A percentile compares a stretch with the other conserved stretches of the same genome.
These are phyloP conservation scores for Nadsonia fulvescens DNA, from an alignment of 805 yeast species.

Conservation along the genomic window DNA sequence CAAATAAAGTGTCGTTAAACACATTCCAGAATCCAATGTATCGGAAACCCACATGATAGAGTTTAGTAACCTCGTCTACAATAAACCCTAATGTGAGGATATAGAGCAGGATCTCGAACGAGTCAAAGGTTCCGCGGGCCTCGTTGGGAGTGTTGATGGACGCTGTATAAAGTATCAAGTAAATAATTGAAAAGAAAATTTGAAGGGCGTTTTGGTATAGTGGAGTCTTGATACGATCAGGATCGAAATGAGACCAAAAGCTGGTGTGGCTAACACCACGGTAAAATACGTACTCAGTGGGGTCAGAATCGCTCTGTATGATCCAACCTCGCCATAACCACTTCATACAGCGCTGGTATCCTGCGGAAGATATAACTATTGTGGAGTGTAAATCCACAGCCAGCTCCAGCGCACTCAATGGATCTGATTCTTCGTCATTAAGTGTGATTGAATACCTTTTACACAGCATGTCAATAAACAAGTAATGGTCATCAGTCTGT, in stretches of 20 bases:
- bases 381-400: conserved; percentile 78
- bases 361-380: conserved; percentile 57
- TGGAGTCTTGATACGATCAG: conserved; percentile 74
- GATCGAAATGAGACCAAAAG: conserved; percentile 50
- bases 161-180: conserved; percentile 40
- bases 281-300: conserved; percentile 49
- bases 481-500: conserved; percentile 23
- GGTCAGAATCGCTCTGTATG: conserved; percentile 52
- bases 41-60: conserved; percentile 57
- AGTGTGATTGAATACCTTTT: conserved; percentile 53
- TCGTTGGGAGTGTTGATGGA: no score
- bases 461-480: conserved; percentile 61
- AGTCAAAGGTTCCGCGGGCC: conserved; percentile 23
- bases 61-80: conserved; percentile 48
- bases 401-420: conserved; percentile 62
- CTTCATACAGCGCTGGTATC: conserved; percentile 69
- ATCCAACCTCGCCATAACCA: conserved; percentile 96
- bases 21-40: conserved; percentile 66
- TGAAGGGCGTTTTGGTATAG: conserved; percentile 62
- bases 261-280: conserved; percentile 41
- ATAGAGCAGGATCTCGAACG: conserved; percentile 43
- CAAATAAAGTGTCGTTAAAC: conserved; percentile 55
- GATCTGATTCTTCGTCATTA: conserved; percentile 40
- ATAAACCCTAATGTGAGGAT: conserved; percentile 49
- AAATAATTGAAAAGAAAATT: conserved; percentile 45